Base-by-base conservation (phyloP, 805 yeast species). In the Candida mattraensis region DNA sequence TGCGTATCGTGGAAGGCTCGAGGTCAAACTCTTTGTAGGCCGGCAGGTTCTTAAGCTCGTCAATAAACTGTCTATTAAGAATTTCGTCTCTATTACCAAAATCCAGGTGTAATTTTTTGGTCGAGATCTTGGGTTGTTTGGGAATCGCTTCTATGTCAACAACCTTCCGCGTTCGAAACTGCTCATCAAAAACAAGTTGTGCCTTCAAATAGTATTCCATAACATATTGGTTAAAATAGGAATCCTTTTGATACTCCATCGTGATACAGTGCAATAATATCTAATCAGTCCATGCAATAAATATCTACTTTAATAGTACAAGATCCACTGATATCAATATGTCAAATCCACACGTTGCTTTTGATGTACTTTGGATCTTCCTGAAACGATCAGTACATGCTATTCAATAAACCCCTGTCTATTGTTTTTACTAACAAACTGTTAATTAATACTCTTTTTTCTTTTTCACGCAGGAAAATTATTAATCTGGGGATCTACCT, bases 181-280 rank as follows among this genome's bases (percentile, higher is more conserved):
- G 32, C 8, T 39, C 43, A 24, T 58, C 63, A 20, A 38, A 46
- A 16, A 58, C 40, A 8, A 58, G 35, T 28, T 53, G 61, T 3
- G 54, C 53, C 26, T 45, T 50, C 12, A 56, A 22, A 26, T 44
- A 57, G 28, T 45, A 47, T 25, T 57, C 60, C 15, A 57, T 33
- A 5, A 47, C 51, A 27, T 54, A 50, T 23, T 40, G 43, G 12
- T 37, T 31, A 33, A 50, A 46, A 18, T 42, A 43, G 8, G 29
- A 31, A 18, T 47, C 44, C 12, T 33, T 29, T 18, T 30, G 16
- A 7, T 15, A 13, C 14, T 30, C 31, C 38, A 28, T 40, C 9
- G 6, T 36, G 17, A 25, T 8, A 10, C 9, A 11, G 13, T 24
- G 14, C 28, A n/a, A n/a, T n/a, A n/a, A n/a, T n/a, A 21, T 8